Evolutionary conservation across 345 rosid genomes (phyloP).

Genomic region (Noccaea bulbosa): DNA sequence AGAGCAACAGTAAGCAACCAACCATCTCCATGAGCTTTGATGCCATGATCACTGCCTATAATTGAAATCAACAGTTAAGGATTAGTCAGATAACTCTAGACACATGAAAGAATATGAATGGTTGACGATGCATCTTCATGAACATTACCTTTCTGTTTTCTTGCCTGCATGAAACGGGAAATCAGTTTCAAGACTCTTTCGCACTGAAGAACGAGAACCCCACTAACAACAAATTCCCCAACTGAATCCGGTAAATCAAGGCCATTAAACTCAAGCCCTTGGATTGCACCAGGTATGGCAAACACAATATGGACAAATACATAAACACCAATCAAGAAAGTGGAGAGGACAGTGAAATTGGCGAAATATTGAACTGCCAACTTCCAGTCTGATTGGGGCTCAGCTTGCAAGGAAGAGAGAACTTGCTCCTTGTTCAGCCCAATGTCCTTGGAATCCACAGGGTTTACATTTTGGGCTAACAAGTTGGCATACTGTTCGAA

Average conservation of each 20-base stretch:
- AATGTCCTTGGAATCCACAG: constrained; percentile 78
- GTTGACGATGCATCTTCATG: constrained; percentile 1
- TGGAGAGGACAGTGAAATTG: constrained; percentile 79
- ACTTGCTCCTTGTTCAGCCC: constrained; percentile 83
- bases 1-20: constrained; percentile 95
- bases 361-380: constrained; percentile 81
- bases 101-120: constrained; percentile 10
- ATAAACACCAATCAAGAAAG: constrained; percentile 68
- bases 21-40: constrained; percentile 96
- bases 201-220: constrained; percentile 80
- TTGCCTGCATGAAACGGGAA: constrained; percentile 90
- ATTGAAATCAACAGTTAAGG: constrained; percentile 18
- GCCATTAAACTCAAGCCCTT: constrained; percentile 93
- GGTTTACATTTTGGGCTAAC: constrained; percentile 69
- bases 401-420: constrained; percentile 80
- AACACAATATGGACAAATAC: constrained; percentile 73
- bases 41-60: constrained; percentile 90
- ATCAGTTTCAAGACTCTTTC: constrained; percentile 64
- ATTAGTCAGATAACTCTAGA: constrained; percentile 23
- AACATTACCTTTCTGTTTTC: constrained; percentile 73
- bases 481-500: constrained; percentile 67
- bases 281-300: constrained; percentile 62
- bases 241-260: constrained; percentile 94
- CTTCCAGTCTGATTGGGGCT: constrained; percentile 86
- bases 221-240: constrained; percentile 84